Evolutionary conservation across 108 stramenopile genomes (phyloP).

Genomic region (Epipyxis sp.): DNA sequence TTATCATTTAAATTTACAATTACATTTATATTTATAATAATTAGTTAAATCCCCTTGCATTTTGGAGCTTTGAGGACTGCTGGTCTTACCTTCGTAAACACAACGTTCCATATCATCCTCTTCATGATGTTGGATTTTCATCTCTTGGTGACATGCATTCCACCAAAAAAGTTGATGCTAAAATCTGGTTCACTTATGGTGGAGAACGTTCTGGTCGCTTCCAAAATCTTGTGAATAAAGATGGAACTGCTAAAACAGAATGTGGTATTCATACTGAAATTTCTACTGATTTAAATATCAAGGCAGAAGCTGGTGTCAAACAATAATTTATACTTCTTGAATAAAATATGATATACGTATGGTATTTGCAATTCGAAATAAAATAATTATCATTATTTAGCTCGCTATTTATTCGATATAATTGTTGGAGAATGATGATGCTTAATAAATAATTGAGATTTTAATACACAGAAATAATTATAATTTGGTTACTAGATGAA

Average conservation of each 20-base stretch:
- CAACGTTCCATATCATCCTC: conserved; percentile 87
- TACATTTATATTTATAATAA: no score
- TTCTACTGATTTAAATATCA: background rate
- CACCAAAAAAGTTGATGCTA: conserved; percentile 45
- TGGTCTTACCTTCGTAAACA: conserved; percentile 95
- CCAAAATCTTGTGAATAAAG: conserved; percentile 59
- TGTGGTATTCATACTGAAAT: conserved; percentile 79
- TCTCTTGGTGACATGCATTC: conserved; percentile 77
- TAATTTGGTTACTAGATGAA: no score
- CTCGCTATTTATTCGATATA: no score
- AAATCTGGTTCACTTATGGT: conserved; percentile 88
- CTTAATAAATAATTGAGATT: no score
- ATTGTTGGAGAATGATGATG: no score
- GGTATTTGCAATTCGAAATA: no score
- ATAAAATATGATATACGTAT: no score
- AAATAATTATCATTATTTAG: no score
- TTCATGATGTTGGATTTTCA: conserved; percentile 93
- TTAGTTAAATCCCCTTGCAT: conserved; percentile 89
- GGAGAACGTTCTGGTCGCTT: conserved; percentile 90
- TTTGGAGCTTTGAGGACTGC: conserved; percentile 95
- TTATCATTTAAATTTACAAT: no score
- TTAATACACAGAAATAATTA: no score
- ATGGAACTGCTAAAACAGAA: conserved; percentile 95
- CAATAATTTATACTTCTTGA: no score
- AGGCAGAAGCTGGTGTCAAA: background rate